phyloP scores from a whole-genome alignment of 768 basidiomycete genomes.

The Trametes maxima region DNA sequence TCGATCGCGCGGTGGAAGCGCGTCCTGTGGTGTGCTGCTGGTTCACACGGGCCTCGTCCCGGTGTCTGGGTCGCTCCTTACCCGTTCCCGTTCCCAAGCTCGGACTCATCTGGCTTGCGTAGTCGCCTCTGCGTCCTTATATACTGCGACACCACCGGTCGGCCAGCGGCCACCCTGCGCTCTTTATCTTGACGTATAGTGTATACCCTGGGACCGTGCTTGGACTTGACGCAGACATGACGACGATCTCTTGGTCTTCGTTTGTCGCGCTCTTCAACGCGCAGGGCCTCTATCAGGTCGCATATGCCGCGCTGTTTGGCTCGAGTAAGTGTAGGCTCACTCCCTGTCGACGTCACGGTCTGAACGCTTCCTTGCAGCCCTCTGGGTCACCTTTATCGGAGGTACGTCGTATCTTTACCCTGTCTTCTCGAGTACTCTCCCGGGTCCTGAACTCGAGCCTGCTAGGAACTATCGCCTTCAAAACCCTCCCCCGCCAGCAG shows the following conservation, averaged over 20 bases:
- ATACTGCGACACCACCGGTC: neutral
- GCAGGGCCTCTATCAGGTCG: constrained; percentile 50
- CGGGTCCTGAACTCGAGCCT: neutral
- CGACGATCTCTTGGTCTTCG: constrained; percentile 22
- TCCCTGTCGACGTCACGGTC: neutral
- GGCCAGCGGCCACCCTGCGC: neutral
- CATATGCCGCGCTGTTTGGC: constrained; percentile 67
- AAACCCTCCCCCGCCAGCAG: constrained; percentile 66
- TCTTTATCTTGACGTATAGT: neutral
- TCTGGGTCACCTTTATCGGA: constrained; percentile 74
- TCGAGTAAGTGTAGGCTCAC: constrained; percentile 54
- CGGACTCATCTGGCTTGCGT: constrained; percentile 17
- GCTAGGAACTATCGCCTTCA: constrained; percentile 62
- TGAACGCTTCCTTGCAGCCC: constrained; percentile 26
- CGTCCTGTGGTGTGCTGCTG: neutral
- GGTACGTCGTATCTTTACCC: constrained; percentile 36
- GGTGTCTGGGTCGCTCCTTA: neutral
- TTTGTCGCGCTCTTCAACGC: constrained; percentile 29
- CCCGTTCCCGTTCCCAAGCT: constrained; percentile 8
- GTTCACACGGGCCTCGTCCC: neutral
- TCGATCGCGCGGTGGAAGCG: constrained; percentile 8
- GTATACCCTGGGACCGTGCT: neutral
- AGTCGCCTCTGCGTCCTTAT: neutral
- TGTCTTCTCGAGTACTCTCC: too few relatives aligned
- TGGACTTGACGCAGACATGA: constrained; percentile 22